Conservation (phyloP, 768 basidiomycete genomes). For the Cyclocybe aegerita region DNA sequence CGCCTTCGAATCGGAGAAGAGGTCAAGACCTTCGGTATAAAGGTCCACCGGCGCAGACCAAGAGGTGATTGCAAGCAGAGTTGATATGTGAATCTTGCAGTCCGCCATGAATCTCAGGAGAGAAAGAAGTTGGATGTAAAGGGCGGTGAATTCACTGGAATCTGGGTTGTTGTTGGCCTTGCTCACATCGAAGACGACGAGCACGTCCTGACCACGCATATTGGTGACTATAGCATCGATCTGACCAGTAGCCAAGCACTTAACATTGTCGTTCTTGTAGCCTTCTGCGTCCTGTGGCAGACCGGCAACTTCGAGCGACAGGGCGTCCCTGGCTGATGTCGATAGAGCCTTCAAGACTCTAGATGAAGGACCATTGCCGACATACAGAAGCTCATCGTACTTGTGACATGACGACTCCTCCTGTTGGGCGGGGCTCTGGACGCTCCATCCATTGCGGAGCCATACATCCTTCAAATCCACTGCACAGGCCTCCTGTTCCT, state of each 20-base stretch:
- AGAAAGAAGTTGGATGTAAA: conserved; percentile 17
- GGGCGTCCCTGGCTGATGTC: conserved; percentile 12
- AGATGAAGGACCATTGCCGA: conserved; percentile 18
- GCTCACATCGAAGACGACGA: conserved; percentile 23
- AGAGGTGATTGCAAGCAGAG: conserved; percentile 19
- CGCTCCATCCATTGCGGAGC: conserved; percentile 23
- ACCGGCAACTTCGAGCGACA: conserved; percentile 11
- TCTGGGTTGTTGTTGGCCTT: conserved; percentile 15
- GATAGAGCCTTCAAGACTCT: conserved; percentile 15
- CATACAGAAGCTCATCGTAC: conserved; percentile 22
- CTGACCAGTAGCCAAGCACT: conserved; percentile 8
- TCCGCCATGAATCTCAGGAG: conserved; percentile 21
- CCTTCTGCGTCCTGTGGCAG: conserved; percentile 4
- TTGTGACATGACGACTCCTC: conserved; percentile 5
- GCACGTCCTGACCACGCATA: conserved; percentile 16
- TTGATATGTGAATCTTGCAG: conserved; percentile 15
- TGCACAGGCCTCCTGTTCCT: conserved; percentile 13
- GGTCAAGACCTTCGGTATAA: conserved; percentile 19
- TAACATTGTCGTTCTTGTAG: conserved; percentile 6
- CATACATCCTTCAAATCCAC: conserved; percentile 8
- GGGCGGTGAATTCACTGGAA: conserved; percentile 14
- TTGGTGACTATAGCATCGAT: conserved; percentile 10
- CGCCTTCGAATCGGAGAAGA: conserved; percentile 18
- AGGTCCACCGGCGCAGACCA: conserved; percentile 22
- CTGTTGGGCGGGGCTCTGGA: conserved; percentile 10